phyloP scores from a whole-genome alignment of 2,329 filamentous ascomycete species.

The Dryadomyces quercivorus region DNA sequence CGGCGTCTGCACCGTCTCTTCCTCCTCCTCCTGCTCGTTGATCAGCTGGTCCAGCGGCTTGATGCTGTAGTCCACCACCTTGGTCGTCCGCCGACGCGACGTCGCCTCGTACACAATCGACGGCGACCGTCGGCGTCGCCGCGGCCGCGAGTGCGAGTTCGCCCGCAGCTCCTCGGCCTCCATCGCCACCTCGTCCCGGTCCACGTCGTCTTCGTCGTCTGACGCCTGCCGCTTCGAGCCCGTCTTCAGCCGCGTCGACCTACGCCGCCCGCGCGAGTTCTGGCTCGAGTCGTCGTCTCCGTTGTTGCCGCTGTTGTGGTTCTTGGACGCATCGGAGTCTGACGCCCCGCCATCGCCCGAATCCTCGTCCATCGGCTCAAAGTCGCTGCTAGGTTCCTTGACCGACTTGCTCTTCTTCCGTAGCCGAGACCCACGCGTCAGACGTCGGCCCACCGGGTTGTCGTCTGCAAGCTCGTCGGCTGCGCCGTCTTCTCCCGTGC shows the following conservation, averaged over 20 bases:
- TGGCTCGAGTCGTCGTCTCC: constrained; percentile 31
- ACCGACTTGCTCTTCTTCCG: constrained; percentile 32
- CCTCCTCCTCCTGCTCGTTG: constrained; percentile 64
- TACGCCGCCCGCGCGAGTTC: constrained; percentile 35
- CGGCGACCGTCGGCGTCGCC: constrained; percentile 39
- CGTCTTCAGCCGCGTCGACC: constrained; percentile 21
- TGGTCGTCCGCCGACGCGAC: constrained; percentile 40
- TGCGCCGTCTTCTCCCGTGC: constrained; percentile 12
- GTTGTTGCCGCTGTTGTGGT: constrained; percentile 18
- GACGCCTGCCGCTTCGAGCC: constrained; percentile 37
- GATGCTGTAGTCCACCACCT: constrained; percentile 76
- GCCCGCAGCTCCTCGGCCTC: constrained; percentile 51
- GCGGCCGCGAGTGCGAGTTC: constrained; percentile 36
- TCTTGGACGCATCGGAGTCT: constrained; percentile 15
- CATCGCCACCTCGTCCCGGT: constrained; percentile 52
- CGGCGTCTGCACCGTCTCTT: constrained; percentile 54
- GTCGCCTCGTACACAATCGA: constrained; percentile 48
- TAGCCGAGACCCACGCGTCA: constrained; percentile 32
- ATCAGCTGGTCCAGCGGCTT: constrained; percentile 61
- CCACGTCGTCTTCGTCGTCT: constrained; percentile 45
- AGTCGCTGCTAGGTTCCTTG: constrained; percentile 47
- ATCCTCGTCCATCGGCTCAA: constrained; percentile 48
- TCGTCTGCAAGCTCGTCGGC: constrained; percentile 13
- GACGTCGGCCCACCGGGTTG: constrained; percentile 22
- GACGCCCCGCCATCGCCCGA: constrained; percentile 42